Percentiles rank a stretch among this genome's conserved stretches.
Evolutionary conservation across 768 basidiomycete species (phyloP).

Genomic region (Asterophora lycoperdoides): DNA sequence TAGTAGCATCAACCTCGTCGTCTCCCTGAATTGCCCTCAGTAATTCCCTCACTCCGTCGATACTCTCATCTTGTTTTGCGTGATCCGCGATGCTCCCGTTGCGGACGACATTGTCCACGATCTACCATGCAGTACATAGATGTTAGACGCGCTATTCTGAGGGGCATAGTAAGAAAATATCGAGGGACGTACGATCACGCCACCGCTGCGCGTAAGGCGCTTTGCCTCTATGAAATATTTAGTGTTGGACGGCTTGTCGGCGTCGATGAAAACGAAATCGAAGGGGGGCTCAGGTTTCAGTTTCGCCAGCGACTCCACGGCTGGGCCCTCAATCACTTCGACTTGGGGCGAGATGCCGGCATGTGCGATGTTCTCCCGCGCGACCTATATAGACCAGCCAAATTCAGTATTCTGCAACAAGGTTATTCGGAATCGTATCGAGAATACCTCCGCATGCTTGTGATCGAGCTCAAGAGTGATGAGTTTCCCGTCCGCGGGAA

Average conservation of each 20-base stretch:
- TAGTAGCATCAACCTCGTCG: conserved; percentile 46
- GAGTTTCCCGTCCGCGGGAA: conserved; percentile 49
- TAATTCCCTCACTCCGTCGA: conserved; percentile 46
- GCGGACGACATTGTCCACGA: conserved; percentile 61
- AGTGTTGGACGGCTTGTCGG: conserved; percentile 55
- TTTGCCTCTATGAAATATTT: conserved; percentile 59
- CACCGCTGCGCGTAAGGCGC: conserved; percentile 53
- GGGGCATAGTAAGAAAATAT: background rate
- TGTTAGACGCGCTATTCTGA: background rate
- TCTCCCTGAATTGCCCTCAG: conserved; percentile 46
- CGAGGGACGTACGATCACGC: conserved; percentile 49
- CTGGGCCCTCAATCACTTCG: conserved; percentile 48
- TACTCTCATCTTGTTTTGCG: conserved; percentile 24
- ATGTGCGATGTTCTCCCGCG: conserved; percentile 49
- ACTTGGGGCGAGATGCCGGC: conserved; percentile 50
- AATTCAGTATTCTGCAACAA: background rate
- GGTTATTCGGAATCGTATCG: conserved; percentile 4
- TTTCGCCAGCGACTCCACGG: conserved; percentile 43
- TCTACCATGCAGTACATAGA: conserved; percentile 25
- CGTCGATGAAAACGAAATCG: conserved; percentile 71
- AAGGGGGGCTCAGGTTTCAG: conserved; percentile 48
- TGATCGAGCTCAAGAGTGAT: conserved; percentile 44
- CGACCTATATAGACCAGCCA: conserved; percentile 41
- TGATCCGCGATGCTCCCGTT: conserved; percentile 43
- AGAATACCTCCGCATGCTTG: conserved; percentile 40